Evolutionary conservation across 495 filamentous ascomycete genomes (phyloP).

Genomic region (Aspergillus panamensis): DNA sequence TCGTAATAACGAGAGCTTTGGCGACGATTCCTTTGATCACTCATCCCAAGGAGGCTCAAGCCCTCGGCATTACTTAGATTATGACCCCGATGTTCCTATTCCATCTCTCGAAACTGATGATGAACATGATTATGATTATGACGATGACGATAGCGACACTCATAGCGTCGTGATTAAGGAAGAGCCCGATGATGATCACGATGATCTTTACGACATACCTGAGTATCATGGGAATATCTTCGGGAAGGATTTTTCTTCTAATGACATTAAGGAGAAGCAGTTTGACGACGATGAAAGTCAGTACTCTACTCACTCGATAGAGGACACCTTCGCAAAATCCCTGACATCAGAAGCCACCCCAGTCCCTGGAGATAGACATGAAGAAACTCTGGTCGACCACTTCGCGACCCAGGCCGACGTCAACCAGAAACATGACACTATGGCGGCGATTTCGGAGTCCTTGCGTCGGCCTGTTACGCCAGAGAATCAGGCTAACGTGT

Average conservation of each 20-base stretch:
- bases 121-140: slow-evolving; percentile 55
- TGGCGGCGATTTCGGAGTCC: slow-evolving; percentile 45
- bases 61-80: slow-evolving; percentile 48
- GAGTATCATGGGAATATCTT: slow-evolving; percentile 48
- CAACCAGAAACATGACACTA: slow-evolving; percentile 20
- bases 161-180: slow-evolving; percentile 63
- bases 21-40: slow-evolving; percentile 58
- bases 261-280: slow-evolving; percentile 40
- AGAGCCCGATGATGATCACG: slow-evolving; percentile 53
- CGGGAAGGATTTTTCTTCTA: slow-evolving; percentile 46
- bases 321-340: slow-evolving; percentile 18
- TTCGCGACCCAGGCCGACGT: background rate
- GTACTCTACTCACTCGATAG: slow-evolving; percentile 45
- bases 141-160: slow-evolving; percentile 55
- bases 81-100: slow-evolving; percentile 84
- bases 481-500: slow-evolving; percentile 49
- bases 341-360: slow-evolving; percentile 17
- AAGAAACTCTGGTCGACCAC: background rate
- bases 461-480: slow-evolving; percentile 62
- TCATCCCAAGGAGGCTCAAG: slow-evolving; percentile 56
- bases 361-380: slow-evolving; percentile 8
- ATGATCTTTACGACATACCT: slow-evolving; percentile 68
- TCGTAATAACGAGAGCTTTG: slow-evolving; percentile 60
- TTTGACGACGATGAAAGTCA: slow-evolving; percentile 45
- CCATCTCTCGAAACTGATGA: slow-evolving; percentile 63